phyloP scores from a whole-genome alignment of 2,329 filamentous ascomycete species.

The Arachnomyces sp. region DNA sequence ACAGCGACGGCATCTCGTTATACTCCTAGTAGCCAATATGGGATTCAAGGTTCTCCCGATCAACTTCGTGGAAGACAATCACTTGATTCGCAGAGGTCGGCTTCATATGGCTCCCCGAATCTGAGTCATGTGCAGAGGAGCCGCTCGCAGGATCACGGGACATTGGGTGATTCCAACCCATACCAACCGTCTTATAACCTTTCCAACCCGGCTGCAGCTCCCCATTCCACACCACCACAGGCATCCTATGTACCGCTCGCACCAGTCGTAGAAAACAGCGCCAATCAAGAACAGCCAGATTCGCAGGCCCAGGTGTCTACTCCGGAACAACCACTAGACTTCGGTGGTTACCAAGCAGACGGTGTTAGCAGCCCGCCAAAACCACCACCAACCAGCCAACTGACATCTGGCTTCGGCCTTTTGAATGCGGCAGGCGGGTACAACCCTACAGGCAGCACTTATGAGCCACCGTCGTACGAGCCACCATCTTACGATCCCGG shows the following conservation, averaged over 20 bases:
- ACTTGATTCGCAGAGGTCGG: constrained; percentile 38
- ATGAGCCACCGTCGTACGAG: constrained; percentile 32
- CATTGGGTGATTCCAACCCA: constrained; percentile 24
- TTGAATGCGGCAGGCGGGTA: neutral
- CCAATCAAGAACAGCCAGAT: constrained; percentile 20
- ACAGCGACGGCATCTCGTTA: constrained; percentile 33
- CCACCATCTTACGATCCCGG: constrained; percentile 26
- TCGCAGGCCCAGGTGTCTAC: neutral
- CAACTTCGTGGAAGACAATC: constrained; percentile 43
- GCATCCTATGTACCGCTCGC: constrained; percentile 31
- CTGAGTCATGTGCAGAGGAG: constrained; percentile 26
- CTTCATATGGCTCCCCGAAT: constrained; percentile 24
- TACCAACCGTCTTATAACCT: constrained; percentile 21
- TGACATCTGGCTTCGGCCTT: no score
- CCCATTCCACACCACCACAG: constrained; percentile 31
- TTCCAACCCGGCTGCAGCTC: constrained; percentile 21
- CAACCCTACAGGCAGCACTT: constrained; percentile 19
- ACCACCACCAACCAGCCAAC: constrained; percentile 7
- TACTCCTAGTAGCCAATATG: constrained; percentile 36
- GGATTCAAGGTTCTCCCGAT: constrained; percentile 44
- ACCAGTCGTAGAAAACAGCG: constrained; percentile 31
- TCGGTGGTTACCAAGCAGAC: neutral
- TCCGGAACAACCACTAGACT: neutral
- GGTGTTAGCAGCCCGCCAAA: no score
- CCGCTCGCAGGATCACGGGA: constrained; percentile 30